These are phyloP conservation scores for Kockiozyma suomiensis DNA, from an alignment of 805 yeast genomes.

Conservation along the genomic window DNA sequence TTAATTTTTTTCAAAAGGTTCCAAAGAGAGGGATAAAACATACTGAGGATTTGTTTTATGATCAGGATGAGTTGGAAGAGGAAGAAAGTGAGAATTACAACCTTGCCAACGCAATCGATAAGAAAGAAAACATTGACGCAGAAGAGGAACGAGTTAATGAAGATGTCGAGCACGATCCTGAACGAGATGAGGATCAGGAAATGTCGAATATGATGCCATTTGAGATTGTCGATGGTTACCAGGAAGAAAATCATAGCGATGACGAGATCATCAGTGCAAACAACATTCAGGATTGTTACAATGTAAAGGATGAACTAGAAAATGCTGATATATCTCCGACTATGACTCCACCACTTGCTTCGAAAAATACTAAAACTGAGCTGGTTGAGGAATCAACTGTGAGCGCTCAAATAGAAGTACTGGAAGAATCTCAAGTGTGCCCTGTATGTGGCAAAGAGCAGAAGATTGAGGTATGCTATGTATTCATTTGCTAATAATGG, in stretches of 20 bases:
- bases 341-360: no score
- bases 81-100: neutral
- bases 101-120: neutral
- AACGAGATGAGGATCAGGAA: neutral
- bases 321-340: no score
- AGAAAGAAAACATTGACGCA: neutral
- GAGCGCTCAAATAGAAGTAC: neutral
- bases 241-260: neutral
- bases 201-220: neutral
- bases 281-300: no score
- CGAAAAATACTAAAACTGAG: neutral
- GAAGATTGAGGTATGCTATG: neutral
- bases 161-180: no score
- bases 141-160: neutral
- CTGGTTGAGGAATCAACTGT: neutral
- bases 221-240: neutral
- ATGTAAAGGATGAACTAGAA: no score
- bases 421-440: neutral
- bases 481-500: neutral
- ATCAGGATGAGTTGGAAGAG: neutral
- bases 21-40: neutral
- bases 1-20: neutral
- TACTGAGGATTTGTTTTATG: neutral
- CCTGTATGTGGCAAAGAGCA: constrained; percentile 10
- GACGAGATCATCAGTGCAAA: neutral